Evolutionary conservation across 495 filamentous ascomycete species (phyloP).

Genomic region (Xylaria palmicola): DNA sequence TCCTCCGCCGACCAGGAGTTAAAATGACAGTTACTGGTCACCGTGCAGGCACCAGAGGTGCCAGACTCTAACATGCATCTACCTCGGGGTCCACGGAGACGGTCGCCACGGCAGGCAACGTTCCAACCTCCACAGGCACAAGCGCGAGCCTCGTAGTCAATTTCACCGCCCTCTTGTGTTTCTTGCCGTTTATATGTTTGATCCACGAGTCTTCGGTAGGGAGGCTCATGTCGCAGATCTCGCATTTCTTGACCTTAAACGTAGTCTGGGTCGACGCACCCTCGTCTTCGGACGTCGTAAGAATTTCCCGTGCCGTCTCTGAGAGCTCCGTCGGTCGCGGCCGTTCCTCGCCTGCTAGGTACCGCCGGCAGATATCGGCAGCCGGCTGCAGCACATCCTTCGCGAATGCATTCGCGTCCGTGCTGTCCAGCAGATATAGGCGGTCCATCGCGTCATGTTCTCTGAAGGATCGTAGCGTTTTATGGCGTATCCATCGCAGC

Average conservation of each 20-base stretch:
- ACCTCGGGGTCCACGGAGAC: neutral
- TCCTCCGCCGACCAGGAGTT: too few species aligned
- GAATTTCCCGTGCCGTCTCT: constrained; percentile 51
- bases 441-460: constrained; percentile 49
- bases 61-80: neutral
- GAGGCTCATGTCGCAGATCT: constrained; percentile 67
- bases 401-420: constrained; percentile 57
- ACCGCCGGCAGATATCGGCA: constrained; percentile 55
- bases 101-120: neutral
- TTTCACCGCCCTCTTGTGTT: constrained; percentile 45
- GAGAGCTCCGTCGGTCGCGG: constrained; percentile 65
- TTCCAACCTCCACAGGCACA: constrained; percentile 18
- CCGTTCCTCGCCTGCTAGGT: constrained; percentile 55
- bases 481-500: constrained; percentile 80
- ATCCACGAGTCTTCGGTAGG: constrained; percentile 73
- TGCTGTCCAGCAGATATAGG: constrained; percentile 76
- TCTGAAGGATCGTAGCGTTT: constrained; percentile 65
- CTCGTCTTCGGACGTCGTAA: constrained; percentile 53
- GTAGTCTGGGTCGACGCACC: constrained; percentile 44
- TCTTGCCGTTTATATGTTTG: constrained; percentile 66
- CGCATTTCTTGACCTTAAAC: constrained; percentile 61
- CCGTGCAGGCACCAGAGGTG: neutral
- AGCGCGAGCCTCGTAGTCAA: constrained; percentile 30
- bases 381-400: constrained; percentile 63
- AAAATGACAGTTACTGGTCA: too few species aligned